These are phyloP conservation scores for Sphagnum tenellum DNA, from an alignment of 225 moss, liverwort and hornwort genomes.

Conservation along the genomic window DNA sequence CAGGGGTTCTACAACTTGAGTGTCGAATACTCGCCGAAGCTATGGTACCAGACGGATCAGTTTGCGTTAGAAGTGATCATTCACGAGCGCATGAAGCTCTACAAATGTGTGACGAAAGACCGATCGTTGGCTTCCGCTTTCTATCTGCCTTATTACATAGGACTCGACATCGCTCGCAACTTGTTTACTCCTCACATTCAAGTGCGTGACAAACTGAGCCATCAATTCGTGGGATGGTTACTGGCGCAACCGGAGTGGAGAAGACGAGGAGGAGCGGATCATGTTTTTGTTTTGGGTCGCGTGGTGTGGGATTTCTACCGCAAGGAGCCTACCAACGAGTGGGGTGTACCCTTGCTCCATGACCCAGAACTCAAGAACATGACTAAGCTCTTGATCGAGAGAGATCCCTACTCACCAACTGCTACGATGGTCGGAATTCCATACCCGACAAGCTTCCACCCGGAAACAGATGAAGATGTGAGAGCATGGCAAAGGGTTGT, in stretches of 20 bases:
- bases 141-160: constrained; percentile 71
- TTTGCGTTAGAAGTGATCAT: constrained; percentile 58
- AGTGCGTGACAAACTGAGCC: constrained; percentile 32
- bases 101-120: constrained; percentile 51
- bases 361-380: constrained; percentile 42
- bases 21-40: constrained; percentile 5
- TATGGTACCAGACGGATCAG: constrained; percentile 73
- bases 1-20: too few relatives aligned
- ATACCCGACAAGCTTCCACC: constrained; percentile 94
- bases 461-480: constrained; percentile 42
- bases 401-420: constrained; percentile 13
- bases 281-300: constrained; percentile 64
- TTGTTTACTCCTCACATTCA: constrained; percentile 12
- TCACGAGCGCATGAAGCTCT: constrained; percentile 45
- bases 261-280: constrained; percentile 45
- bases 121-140: constrained; percentile 50
- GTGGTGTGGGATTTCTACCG: constrained; percentile 67
- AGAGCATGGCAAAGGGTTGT: constrained; percentile 48
- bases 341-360: constrained; percentile 59
- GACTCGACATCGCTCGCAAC: constrained; percentile 38
- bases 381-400: constrained; percentile 68
- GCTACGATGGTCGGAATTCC: constrained; percentile 44
- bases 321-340: neutral
- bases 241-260: constrained; percentile 34
- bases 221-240: constrained; percentile 46